Percentiles rank a stretch among this genome's conserved stretches.
Evolutionary conservation across 176 grass and related monocot genomes (phyloP).

Genomic region (Eremochloa ophiuroides): DNA sequence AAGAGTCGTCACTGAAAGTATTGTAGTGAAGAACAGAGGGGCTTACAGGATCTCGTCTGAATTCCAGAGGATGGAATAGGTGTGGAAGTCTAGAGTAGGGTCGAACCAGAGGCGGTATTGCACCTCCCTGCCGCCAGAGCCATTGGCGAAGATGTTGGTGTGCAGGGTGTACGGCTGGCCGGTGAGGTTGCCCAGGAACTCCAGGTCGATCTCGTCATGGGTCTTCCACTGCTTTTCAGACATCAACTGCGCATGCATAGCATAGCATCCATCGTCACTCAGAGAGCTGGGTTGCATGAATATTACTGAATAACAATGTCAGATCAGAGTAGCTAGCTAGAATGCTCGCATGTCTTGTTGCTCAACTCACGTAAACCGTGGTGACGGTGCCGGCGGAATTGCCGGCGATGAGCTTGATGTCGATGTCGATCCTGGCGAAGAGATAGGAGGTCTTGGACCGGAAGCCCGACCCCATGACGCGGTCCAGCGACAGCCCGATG

Average conservation of each 20-base stretch:
- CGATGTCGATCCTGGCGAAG: constrained; percentile 51
- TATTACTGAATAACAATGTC: background rate
- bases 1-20: background rate
- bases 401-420: constrained; percentile 62
- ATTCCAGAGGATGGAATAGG: constrained; percentile 82
- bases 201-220: constrained; percentile 70
- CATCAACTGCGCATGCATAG: constrained; percentile 27
- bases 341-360: background rate
- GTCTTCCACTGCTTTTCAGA: constrained; percentile 34
- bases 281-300: background rate
- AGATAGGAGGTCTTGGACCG: constrained; percentile 50
- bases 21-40: background rate
- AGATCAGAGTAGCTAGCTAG: background rate
- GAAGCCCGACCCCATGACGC: constrained; percentile 38
- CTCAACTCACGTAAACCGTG: constrained; percentile 55
- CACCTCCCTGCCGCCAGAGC: constrained; percentile 57
- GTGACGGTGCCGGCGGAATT: constrained; percentile 78
- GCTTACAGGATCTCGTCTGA: constrained; percentile 66
- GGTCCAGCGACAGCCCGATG: constrained; percentile 32
- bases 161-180: constrained; percentile 63
- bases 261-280: background rate
- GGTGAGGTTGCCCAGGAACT: constrained; percentile 70
- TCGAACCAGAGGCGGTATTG: constrained; percentile 74
- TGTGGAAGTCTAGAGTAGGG: constrained; percentile 58
- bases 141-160: constrained; percentile 62